Evolutionary conservation across 768 basidiomycete genomes (phyloP).

Genomic region (Hygrocybe punicea): DNA sequence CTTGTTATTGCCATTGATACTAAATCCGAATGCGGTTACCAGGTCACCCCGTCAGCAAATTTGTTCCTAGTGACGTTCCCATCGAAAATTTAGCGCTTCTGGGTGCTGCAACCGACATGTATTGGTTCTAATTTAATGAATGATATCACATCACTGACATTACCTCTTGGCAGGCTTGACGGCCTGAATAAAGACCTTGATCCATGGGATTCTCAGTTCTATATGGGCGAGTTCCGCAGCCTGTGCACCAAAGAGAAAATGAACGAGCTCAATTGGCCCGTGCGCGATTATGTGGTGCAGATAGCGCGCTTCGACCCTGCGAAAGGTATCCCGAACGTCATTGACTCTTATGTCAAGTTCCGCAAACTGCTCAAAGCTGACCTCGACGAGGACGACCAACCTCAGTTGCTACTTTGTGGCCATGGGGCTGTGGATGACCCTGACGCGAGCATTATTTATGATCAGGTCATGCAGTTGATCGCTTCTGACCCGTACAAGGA

Average conservation of each 20-base stretch:
- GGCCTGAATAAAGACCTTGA: constrained; percentile 89
- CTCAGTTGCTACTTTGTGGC: constrained; percentile 80
- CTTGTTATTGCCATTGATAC: background rate
- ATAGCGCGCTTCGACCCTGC: constrained; percentile 93
- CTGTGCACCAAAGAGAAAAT: constrained; percentile 78
- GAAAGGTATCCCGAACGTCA: constrained; percentile 71
- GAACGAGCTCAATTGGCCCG: constrained; percentile 73
- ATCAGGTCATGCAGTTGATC: constrained; percentile 66
- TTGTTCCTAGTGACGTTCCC: constrained; percentile 85
- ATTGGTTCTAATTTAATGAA: constrained; percentile 24
- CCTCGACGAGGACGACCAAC: constrained; percentile 49
- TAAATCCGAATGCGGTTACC: constrained; percentile 1
- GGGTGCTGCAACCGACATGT: constrained; percentile 86
- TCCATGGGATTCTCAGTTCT: constrained; percentile 79
- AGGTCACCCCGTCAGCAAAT: constrained; percentile 90
- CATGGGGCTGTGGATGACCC: constrained; percentile 95
- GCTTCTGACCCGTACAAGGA: constrained; percentile 47
- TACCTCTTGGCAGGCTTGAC: constrained; percentile 60
- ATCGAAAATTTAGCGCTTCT: constrained; percentile 65
- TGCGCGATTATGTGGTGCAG: constrained; percentile 83
- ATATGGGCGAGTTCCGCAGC: constrained; percentile 84
- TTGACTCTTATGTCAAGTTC: constrained; percentile 86
- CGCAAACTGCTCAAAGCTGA: constrained; percentile 53
- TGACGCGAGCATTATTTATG: constrained; percentile 90
- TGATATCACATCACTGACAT: background rate